Conservation (phyloP, 345 rosid genomes). For the Lumnitzera racemosa region DNA sequence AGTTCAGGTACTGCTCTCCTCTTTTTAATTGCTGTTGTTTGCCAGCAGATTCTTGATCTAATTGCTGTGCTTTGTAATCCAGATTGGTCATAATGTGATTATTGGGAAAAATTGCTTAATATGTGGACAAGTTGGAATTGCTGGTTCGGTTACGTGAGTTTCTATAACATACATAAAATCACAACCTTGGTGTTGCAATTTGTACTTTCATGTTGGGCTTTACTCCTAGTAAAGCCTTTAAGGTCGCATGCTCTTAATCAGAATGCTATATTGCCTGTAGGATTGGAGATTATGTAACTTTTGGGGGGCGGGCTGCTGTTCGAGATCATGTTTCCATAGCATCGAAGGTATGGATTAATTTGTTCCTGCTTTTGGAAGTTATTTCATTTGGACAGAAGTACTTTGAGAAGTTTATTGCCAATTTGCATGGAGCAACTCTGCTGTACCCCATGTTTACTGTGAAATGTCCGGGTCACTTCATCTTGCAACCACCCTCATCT, state of each 20-base stretch:
- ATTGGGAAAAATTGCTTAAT: conserved; percentile 72
- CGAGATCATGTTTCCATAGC: conserved; percentile 58
- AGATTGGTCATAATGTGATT: conserved; percentile 79
- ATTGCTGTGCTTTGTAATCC: conserved; percentile 15
- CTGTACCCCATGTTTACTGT: too few species aligned
- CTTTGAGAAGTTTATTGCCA: too few species aligned
- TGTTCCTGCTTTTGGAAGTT: neutral
- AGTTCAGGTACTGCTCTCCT: conserved; percentile 48
- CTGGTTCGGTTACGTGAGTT: conserved; percentile 76
- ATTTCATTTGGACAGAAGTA: too few species aligned
- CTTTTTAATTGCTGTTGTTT: conserved; percentile 8
- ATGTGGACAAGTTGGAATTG: conserved; percentile 85
- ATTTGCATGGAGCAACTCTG: too few species aligned
- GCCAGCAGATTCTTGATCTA: neutral
- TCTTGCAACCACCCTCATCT: too few species aligned
- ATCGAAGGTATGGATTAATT: conserved; percentile 47
- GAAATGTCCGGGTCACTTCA: too few species aligned
- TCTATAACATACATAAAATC: neutral
- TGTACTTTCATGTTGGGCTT: too few species aligned
- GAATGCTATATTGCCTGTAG: conserved; percentile 14
- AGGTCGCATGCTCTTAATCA: neutral
- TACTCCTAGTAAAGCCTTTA: too few species aligned
- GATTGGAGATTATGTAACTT: conserved; percentile 59
- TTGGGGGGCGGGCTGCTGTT: conserved; percentile 69
- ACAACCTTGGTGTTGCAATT: too few species aligned